Conservation (phyloP, 2,329 filamentous ascomycete genomes). For the Clarireedia homoeocarpa region DNA sequence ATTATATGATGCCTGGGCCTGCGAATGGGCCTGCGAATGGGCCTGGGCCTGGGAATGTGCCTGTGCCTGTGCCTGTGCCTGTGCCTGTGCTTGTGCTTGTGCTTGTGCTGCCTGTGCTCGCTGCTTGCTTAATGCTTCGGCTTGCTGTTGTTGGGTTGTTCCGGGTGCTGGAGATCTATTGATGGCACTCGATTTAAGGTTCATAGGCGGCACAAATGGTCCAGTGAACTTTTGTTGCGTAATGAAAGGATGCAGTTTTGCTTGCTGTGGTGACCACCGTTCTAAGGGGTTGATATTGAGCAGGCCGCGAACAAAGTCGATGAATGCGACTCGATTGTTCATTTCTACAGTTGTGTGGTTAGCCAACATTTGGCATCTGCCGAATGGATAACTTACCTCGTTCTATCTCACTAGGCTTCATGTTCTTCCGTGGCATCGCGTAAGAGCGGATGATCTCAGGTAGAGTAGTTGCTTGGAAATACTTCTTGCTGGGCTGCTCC, state of each 20-base stretch:
- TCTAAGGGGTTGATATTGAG: constrained; percentile 93
- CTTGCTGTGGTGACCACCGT: constrained; percentile 95
- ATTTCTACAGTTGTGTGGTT: constrained; percentile 59
- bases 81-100: constrained; percentile 38
- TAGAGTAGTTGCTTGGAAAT: constrained; percentile 88
- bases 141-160: constrained; percentile 92
- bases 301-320: constrained; percentile 91
- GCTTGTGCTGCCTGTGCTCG: constrained; percentile 65
- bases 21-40: constrained; percentile 49
- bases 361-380: constrained; percentile 12
- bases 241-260: constrained; percentile 95
- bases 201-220: constrained; percentile 95
- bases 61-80: constrained; percentile 47
- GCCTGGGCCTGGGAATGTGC: constrained; percentile 43
- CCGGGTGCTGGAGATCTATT: constrained; percentile 86
- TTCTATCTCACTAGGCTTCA: constrained; percentile 96
- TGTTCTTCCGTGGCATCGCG: constrained; percentile 97
- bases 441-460: constrained; percentile 98
- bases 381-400: constrained; percentile 56
- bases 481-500: constrained; percentile 99
- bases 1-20: constrained; percentile 42
- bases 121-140: constrained; percentile 89
- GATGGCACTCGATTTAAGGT: constrained; percentile 77
- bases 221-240: constrained; percentile 96
- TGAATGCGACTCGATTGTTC: constrained; percentile 95